Evolutionary conservation across 768 basidiomycete genomes (phyloP).

Genomic region (Rhodosporidiobolus odoratus): DNA sequence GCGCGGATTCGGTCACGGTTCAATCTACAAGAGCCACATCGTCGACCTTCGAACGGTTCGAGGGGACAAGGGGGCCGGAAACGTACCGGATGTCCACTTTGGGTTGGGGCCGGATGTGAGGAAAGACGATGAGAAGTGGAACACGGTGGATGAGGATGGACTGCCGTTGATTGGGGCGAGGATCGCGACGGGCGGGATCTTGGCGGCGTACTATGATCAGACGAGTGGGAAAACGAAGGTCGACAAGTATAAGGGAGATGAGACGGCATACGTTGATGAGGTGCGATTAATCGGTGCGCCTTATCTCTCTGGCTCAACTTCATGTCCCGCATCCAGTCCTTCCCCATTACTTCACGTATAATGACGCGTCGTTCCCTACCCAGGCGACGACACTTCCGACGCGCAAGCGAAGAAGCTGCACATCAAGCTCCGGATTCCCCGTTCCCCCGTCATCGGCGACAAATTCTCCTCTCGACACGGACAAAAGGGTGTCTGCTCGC

Average conservation of each 20-base stretch:
- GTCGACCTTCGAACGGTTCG: slow-evolving; percentile 78
- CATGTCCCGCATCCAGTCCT: background rate
- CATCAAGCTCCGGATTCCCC: slow-evolving; percentile 83
- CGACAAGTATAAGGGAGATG: slow-evolving; percentile 95
- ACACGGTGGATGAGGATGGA: slow-evolving; percentile 73
- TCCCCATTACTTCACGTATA: no score
- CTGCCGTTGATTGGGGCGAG: slow-evolving; percentile 70
- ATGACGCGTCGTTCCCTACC: no score
- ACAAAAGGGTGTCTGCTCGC: slow-evolving; percentile 98
- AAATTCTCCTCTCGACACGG: slow-evolving; percentile 99
- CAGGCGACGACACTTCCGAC: slow-evolving; percentile 82
- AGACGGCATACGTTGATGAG: slow-evolving; percentile 78
- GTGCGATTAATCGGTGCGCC: slow-evolving; percentile 77
- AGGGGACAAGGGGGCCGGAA: slow-evolving; percentile 57
- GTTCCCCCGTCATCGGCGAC: slow-evolving; percentile 95
- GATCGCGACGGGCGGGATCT: slow-evolving; percentile 66
- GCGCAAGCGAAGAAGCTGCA: slow-evolving; percentile 86
- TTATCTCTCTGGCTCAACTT: background rate
- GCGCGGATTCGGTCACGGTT: slow-evolving; percentile 93
- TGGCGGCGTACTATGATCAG: slow-evolving; percentile 84
- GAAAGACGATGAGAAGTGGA: slow-evolving; percentile 51
- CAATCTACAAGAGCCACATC: slow-evolving; percentile 89
- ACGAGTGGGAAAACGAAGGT: slow-evolving; percentile 72
- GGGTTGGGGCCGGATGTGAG: slow-evolving; percentile 70
- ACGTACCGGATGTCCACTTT: slow-evolving; percentile 75